Percentiles rank a stretch among this genome's conserved stretches.
Evolutionary conservation across 2,329 filamentous ascomycete genomes (phyloP).

Genomic region (Ascosphaera apis): DNA sequence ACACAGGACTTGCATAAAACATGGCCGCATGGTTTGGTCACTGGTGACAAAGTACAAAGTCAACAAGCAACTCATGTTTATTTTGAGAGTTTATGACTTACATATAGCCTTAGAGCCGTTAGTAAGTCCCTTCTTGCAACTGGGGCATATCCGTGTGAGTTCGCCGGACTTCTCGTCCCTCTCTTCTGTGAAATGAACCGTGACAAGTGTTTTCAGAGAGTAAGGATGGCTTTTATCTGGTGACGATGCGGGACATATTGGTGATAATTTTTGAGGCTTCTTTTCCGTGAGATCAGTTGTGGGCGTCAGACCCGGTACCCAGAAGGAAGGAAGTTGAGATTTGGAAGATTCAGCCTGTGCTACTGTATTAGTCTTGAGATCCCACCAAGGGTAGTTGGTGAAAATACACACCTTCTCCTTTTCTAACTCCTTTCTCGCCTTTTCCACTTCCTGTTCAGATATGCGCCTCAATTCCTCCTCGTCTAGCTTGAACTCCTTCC

Average conservation of each 20-base stretch:
- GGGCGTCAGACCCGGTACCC: constrained; percentile 70
- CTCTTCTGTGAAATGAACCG: constrained; percentile 55
- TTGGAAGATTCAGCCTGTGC: constrained; percentile 17
- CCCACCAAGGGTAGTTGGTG: neutral
- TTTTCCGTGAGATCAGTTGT: constrained; percentile 32
- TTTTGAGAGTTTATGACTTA: constrained; percentile 10
- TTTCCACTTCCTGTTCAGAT: constrained; percentile 43
- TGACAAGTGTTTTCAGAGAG: constrained; percentile 54
- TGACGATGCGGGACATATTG: constrained; percentile 54
- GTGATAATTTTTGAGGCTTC: constrained; percentile 42
- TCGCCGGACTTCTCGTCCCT: constrained; percentile 28
- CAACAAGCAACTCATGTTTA: constrained; percentile 1
- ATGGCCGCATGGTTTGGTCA: constrained; percentile 76
- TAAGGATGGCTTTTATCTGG: constrained; percentile 46
- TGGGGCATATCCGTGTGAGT: constrained; percentile 44
- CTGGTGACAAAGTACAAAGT: constrained; percentile 13
- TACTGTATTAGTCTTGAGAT: neutral
- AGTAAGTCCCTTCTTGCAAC: constrained; percentile 59
- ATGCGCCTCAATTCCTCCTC: constrained; percentile 52
- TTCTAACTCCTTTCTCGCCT: constrained; percentile 46
- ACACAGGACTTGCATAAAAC: constrained; percentile 73
- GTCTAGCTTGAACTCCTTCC: constrained; percentile 64
- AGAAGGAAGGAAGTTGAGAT: constrained; percentile 61
- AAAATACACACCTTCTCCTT: constrained; percentile 39
- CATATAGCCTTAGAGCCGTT: constrained; percentile 61